Evolutionary conservation across 164 flowering plant species (phyloP).

Genomic region (Vitis rotundifolia): DNA sequence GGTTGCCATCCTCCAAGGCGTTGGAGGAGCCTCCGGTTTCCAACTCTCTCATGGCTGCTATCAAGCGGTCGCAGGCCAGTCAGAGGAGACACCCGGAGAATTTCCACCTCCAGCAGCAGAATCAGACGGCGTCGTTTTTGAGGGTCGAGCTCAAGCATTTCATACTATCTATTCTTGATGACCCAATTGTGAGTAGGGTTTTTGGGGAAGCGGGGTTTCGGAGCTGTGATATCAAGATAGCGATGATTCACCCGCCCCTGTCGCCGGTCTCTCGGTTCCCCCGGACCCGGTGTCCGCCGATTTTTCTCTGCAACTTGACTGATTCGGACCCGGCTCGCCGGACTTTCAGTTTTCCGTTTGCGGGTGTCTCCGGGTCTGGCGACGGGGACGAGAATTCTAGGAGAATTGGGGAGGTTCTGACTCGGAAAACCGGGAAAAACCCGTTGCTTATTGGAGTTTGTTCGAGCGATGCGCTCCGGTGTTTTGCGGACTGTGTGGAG

Average conservation of each 20-base stretch:
- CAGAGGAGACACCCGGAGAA: conserved; percentile 71
- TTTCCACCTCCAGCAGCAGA: conserved; percentile 52
- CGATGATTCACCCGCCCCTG: conserved; percentile 30
- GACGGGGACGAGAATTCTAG: conserved; percentile 35
- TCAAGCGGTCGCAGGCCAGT: conserved; percentile 79
- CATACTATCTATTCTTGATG: conserved; percentile 39
- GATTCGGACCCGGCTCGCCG: conserved; percentile 20
- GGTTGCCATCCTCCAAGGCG: conserved; percentile 50
- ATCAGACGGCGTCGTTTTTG: conserved; percentile 28
- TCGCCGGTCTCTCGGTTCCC: conserved; percentile 20
- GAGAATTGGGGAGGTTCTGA: conserved; percentile 41
- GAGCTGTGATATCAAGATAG: conserved; percentile 36
- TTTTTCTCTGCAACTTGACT: conserved; percentile 39
- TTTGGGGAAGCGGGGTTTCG: conserved; percentile 44
- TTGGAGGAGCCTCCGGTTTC: conserved; percentile 66
- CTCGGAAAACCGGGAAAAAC: conserved; percentile 30
- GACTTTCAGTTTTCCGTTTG: conserved; percentile 27
- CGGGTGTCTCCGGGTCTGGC: conserved; percentile 5
- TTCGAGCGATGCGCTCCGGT: conserved; percentile 32
- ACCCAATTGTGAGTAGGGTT: conserved; percentile 44
- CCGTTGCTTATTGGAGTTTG: conserved; percentile 48
- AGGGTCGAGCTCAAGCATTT: conserved; percentile 41
- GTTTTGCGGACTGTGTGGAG: conserved; percentile 30
- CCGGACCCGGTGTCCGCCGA: conserved; percentile 34
- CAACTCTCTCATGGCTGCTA: conserved; percentile 91